Evolutionary conservation across 164 flowering plant genomes (phyloP).

Genomic region (Umbilicus rupestris): DNA sequence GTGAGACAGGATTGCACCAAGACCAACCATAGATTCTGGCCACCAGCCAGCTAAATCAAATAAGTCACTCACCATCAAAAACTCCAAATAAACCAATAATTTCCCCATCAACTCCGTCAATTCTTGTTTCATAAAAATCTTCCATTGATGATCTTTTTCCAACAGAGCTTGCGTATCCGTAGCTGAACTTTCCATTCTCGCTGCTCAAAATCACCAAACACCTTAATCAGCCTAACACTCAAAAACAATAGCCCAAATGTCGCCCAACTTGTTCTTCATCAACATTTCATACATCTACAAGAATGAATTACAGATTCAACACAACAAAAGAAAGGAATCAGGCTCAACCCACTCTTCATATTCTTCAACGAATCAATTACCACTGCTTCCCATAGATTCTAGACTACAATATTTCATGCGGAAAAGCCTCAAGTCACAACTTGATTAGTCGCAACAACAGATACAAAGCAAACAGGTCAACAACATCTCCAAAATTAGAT

Average conservation of each 20-base stretch:
- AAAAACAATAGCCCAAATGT: not conserved
- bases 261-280: not conserved
- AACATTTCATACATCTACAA: not conserved
- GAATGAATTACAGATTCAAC: too few species aligned
- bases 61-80: constrained; percentile 3
- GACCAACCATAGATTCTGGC: too few species aligned
- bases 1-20: not conserved
- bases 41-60: not conserved
- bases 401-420: too few species aligned
- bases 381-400: too few species aligned
- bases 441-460: too few species aligned
- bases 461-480: too few species aligned
- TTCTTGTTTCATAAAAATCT: constrained; percentile 10
- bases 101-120: constrained; percentile 9
- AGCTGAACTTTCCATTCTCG: constrained; percentile 11
- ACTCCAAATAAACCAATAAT: constrained; percentile 10
- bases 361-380: too few species aligned
- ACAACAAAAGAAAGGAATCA: too few species aligned
- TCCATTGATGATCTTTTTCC: constrained; percentile 9
- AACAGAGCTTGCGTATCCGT: constrained; percentile 7
- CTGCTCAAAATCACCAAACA: not conserved
- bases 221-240: not conserved
- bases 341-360: too few species aligned
- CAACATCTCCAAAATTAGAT: too few species aligned
- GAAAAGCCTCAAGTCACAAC: too few species aligned